Percentiles rank a stretch among this genome's conserved stretches.
Evolutionary conservation across 202 grass and related monocot species (phyloP).

Genomic region (Zizania palustris): DNA sequence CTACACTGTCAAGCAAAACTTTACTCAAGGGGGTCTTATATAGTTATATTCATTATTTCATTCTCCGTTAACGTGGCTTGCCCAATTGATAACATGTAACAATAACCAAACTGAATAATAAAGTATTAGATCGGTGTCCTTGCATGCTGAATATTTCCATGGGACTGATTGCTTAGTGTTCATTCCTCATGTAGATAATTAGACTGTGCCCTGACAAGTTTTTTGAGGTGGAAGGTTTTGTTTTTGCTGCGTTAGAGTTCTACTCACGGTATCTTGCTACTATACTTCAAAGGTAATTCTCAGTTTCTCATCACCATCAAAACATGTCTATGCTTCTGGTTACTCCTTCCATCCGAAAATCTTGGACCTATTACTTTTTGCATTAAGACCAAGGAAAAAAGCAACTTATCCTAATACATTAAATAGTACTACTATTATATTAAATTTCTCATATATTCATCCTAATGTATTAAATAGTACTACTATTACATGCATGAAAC

Average conservation of each 20-base stretch:
- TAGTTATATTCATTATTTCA: too few relatives aligned
- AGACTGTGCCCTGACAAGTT: slow-evolving; percentile 73
- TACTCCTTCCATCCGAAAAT: too few relatives aligned
- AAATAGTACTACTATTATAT: too few relatives aligned
- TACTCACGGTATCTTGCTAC: slow-evolving; percentile 59
- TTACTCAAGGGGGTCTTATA: not conserved
- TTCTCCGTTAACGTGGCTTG: not conserved
- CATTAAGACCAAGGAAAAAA: too few relatives aligned
- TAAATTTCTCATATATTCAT: too few relatives aligned
- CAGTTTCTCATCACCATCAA: slow-evolving; percentile 11
- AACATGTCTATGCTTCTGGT: slow-evolving; percentile 16
- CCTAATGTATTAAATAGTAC: too few relatives aligned
- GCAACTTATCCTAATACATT: too few relatives aligned
- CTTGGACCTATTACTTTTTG: too few relatives aligned
- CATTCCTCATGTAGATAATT: slow-evolving; percentile 65
- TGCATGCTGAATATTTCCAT: slow-evolving; percentile 28
- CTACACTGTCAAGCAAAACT: not conserved
- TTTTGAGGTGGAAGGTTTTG: slow-evolving; percentile 75
- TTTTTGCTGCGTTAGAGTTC: slow-evolving; percentile 64
- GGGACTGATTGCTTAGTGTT: slow-evolving; percentile 28
- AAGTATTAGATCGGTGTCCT: not conserved
- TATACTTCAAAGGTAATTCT: slow-evolving; percentile 70
- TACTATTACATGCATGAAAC: too few relatives aligned
- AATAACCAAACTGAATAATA: not conserved
- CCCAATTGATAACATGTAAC: not conserved